Percentiles rank a stretch among this genome's conserved stretches.
phyloP scores from a whole-genome alignment of 2,329 filamentous ascomycete genomes.

The Colletotrichum orchidophilum region DNA sequence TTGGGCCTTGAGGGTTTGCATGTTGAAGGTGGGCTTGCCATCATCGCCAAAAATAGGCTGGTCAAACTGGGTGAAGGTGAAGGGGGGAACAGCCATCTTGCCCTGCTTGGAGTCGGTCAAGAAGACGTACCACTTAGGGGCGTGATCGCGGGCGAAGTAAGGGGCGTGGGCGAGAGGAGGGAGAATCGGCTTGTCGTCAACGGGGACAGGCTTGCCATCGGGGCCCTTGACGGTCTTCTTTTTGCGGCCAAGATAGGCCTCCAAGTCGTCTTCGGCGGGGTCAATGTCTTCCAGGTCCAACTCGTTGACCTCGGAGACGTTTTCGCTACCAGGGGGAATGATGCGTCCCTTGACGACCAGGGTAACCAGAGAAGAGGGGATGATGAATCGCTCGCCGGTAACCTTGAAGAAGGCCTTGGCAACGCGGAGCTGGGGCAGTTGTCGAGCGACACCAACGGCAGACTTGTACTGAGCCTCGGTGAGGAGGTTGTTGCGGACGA shows the following conservation, averaged over 20 bases:
- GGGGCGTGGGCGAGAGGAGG: constrained; percentile 91
- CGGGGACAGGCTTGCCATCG: constrained; percentile 64
- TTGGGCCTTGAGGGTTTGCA: constrained; percentile 97
- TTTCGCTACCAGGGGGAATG: constrained; percentile 83
- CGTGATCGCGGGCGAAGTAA: constrained; percentile 88
- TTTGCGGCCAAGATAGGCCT: constrained; percentile 82
- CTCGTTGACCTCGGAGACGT: constrained; percentile 79
- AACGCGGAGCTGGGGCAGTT: constrained; percentile 85
- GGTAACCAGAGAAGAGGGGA: constrained; percentile 90
- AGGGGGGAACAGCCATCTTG: constrained; percentile 95
- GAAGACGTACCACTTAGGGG: constrained; percentile 94
- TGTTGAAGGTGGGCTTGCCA: constrained; percentile 89
- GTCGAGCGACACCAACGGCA: constrained; percentile 79
- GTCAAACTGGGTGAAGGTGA: constrained; percentile 93
- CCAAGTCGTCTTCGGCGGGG: constrained; percentile 90
- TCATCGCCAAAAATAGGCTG: constrained; percentile 83
- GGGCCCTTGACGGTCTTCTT: constrained; percentile 70
- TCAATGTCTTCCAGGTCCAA: constrained; percentile 90
- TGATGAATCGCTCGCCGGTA: constrained; percentile 90
- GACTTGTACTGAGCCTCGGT: constrained; percentile 80
- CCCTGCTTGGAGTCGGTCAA: constrained; percentile 93
- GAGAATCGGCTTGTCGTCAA: constrained; percentile 72
- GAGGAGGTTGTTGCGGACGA: constrained; percentile 76
- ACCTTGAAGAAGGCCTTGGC: constrained; percentile 99
- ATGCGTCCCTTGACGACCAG: constrained; percentile 96